Base-by-base conservation (phyloP, 1,139 yeast species). In the Geotrichum macrosporum region DNA sequence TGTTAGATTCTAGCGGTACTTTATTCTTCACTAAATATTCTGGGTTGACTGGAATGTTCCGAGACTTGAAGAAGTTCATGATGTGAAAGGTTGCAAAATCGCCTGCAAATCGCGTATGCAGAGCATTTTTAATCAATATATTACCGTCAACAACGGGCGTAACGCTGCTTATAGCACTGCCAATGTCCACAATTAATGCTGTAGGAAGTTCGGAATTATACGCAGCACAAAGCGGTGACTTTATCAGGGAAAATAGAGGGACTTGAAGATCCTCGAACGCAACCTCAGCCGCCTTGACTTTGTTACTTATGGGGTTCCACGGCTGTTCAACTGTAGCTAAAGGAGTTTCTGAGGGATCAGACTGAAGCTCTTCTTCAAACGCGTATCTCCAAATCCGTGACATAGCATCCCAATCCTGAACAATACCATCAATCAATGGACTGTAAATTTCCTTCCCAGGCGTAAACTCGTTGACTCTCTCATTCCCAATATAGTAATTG, bases 101-200 rank as follows among this genome's bases (percentile, higher is more conserved):
- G 9, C 75, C 75, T 6, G 73, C 75, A 51, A 62, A 64, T 31
- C 67, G 59, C 22, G 68, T 60, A 47, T 65, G 65, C 47, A 57
- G 55, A 2, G 61, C 61, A 12, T 68, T 66, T 50, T 66, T 66
- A 32, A 56, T 41, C 18, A 64, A 54, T 41, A 67, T 58, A 15
- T 56, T 52, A 13, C 98, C 99, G 66, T 94, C 98, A 47, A 89
- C 80, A 4, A 92, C 95, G 0, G 99, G 97, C 1, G 95, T 83
- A 3, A 85, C 95, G 50, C 89, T 80, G 19, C 81, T 60, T 15
- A 59, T 62, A 4, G 63, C 55, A 18, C 66, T 57, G 29, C 69
- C 70, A 15, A 64, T 57, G 48, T 64, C 66, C 15, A 66, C 62
- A 9, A 64, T 62, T 13, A 65, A 52, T 71, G 69, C 66, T n/a